Evolutionary conservation across 2,329 filamentous ascomycete species (phyloP), one percentile per base, ranked within the genome.

Genomic region (Chalaropsis thielavioides): DNA sequence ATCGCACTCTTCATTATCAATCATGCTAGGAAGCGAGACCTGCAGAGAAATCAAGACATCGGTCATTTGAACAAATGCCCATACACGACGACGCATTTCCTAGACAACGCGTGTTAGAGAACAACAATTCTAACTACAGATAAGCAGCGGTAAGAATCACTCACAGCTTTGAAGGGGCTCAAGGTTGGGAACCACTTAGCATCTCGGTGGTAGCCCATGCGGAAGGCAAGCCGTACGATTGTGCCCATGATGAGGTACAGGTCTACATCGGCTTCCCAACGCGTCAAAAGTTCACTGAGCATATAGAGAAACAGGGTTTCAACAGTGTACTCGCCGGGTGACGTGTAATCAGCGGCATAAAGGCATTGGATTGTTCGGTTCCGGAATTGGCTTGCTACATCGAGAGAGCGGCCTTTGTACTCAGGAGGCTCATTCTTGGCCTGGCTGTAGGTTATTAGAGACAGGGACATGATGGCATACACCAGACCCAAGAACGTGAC

Each of bases 11-110:
- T 87, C 80, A 13, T 87, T 81, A 68, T 87, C 83, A 31, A 92
- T 85, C 80, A 92, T 90, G 67, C 76, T 81, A 3, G 82, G 82
- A 22, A 85, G 72, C n/a, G 81, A 83, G 1, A 84, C 79, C 71
- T 90, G 87, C 67, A 89, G 87, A 0, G 89, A 92, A 71, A 92
- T 90, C 64, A 91, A 79, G 11, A 89, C 79, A 72, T 94, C 89
- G 35, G 83, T 80, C 75, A 89, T 87, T 64, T 87, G 81, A 46
- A 94, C 80, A 63, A 89, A 79, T 7, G 85, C 82, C 89, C 85
- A 88, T 3, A 83, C 79, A 67, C 85, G 77, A 43, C 85, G 78
- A 68, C 85, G 79, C 83, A 88, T 92, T 76, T 94, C 89, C 77
- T 83, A 64, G 19, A 24, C n/a, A 49, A 46, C 58, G 13, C 69